Conservation (phyloP, 1,284 basidiomycete species). For the Flammula alnicola region DNA sequence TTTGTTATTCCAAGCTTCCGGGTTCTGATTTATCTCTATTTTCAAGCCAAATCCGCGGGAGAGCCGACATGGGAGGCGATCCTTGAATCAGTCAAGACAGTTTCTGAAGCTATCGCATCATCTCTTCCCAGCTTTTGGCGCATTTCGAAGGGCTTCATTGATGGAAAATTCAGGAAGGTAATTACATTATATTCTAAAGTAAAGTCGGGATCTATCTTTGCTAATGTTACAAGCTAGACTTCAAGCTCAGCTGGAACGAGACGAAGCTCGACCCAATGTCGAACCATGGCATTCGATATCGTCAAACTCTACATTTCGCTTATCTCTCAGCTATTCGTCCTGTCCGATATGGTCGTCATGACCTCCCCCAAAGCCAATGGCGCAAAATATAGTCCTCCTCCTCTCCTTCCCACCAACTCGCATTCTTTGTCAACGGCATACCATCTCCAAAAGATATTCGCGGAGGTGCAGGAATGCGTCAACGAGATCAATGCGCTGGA, state of each 20-base stretch:
- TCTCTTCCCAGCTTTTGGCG: conserved; percentile 92
- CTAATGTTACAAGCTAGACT: too few species aligned
- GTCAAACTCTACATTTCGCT: conserved; percentile 87
- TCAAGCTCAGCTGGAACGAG: conserved; percentile 27
- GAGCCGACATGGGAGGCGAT: conserved; percentile 84
- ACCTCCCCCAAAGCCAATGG: conserved; percentile 4
- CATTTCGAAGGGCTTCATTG: conserved; percentile 87
- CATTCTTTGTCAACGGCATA: conserved; percentile 83
- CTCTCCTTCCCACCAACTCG: conserved; percentile 75
- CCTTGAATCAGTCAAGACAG: conserved; percentile 67
- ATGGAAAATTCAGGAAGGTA: conserved; percentile 89
- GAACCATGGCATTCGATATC: conserved; percentile 90
- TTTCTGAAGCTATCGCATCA: conserved; percentile 69
- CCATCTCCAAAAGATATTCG: conserved; percentile 79
- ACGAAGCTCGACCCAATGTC: conserved; percentile 83
- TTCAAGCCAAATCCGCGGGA: conserved; percentile 57
- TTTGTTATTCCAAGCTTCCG: not conserved
- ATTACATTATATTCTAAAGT: too few species aligned
- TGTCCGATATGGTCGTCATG: conserved; percentile 63
- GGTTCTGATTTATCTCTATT: not conserved
- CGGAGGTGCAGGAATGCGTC: conserved; percentile 85
- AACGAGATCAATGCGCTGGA: conserved; percentile 85
- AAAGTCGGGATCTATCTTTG: too few species aligned
- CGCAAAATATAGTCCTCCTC: conserved; percentile 34
- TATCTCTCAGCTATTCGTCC: conserved; percentile 86